A percentile compares a stretch with the other conserved stretches of the same genome.
Conservation (phyloP, 768 basidiomycete genomes). For the Russula compacta region DNA sequence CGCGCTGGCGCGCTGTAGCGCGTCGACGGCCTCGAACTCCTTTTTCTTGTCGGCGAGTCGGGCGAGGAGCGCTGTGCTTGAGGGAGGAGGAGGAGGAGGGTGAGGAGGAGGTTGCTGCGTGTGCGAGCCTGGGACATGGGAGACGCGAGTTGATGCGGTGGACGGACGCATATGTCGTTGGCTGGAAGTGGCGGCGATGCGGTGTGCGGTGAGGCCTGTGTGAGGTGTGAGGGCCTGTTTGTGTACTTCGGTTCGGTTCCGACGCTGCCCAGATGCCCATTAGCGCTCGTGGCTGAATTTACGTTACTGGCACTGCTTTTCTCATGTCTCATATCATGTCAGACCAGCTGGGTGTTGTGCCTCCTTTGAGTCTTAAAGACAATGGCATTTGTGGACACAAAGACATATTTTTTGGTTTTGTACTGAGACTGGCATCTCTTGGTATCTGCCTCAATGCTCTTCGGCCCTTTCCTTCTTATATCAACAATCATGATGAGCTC, state of each 20-base stretch:
- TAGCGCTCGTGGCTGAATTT: too few species aligned
- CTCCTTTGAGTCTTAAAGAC: background rate
- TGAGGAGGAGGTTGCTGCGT: slow-evolving; percentile 3
- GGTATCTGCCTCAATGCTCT: background rate
- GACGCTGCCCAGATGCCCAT: too few species aligned
- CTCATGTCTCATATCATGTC: too few species aligned
- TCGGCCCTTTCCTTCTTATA: background rate
- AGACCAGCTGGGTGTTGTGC: background rate
- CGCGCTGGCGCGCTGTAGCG: slow-evolving; percentile 55
- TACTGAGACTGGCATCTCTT: background rate
- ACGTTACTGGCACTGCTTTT: too few species aligned
- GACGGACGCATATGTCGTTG: slow-evolving; percentile 8
- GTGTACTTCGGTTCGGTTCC: too few species aligned
- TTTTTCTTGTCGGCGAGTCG: slow-evolving; percentile 73
- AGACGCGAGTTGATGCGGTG: slow-evolving; percentile 25
- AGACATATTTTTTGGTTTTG: background rate
- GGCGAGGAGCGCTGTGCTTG: slow-evolving; percentile 40
- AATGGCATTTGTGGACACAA: slow-evolving; percentile 1
- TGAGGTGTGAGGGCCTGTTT: too few species aligned
- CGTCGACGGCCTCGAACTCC: slow-evolving; percentile 66
- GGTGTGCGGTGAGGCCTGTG: too few species aligned
- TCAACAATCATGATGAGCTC: too few species aligned
- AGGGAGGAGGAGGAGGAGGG: slow-evolving; percentile 25
- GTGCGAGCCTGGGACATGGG: slow-evolving; percentile 38
- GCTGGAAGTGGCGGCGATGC: too few species aligned